Evolutionary conservation across 768 basidiomycete species (phyloP), one percentile per base, ranked within the genome.

Genomic region (Chlorophyllum brunneum): DNA sequence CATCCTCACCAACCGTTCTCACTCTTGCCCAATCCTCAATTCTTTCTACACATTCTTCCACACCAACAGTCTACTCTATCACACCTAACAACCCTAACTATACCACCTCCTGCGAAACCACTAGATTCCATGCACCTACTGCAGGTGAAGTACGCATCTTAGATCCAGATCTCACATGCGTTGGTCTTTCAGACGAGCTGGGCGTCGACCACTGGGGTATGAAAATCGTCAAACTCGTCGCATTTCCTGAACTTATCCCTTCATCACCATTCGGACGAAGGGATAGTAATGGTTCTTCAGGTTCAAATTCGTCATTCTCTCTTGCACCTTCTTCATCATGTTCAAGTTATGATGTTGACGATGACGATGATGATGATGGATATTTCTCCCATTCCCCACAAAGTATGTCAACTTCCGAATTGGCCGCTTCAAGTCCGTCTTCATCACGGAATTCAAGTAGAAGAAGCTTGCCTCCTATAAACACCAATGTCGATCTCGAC

Each of bases 191-290:
- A 34, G 82, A 86, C 59, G 83, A 85, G 56, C 71, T 71, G 26
- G 72, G 74, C 41, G 78, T 82, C 29, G 83, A 88, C 52, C 76
- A 79, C 43, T 91, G 88, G 88, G 78, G 79, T 20, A 75, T 85
- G 55, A 90, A 91, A 70, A 78, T 91, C 37, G 73, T 91, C 55
- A 88, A 88, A 67, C 75, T 89, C 11, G 75, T 91, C 33, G 86
- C 87, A 5, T 89, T 81, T 63, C 85, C 86, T 0, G 86, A 88
- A 54, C 75, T 89, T 48, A 82, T 36, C 41, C 51, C 40, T 46
- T 60, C 11, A 56, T 56, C 39, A n/a, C n/a, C n/a, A n/a, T n/a
- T n/a, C 45, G 54, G 13, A 38, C 41, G 38, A 46, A 47, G 24
- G 10, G 36, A 36, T 5, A 36, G 11, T n/a, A 36, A 36, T 15